A percentile compares a stretch with the other conserved stretches of the same genome.
Evolutionary conservation across 371 early-diverging fungal genomes (phyloP).

Genomic region (Apophysomyces elegans): DNA sequence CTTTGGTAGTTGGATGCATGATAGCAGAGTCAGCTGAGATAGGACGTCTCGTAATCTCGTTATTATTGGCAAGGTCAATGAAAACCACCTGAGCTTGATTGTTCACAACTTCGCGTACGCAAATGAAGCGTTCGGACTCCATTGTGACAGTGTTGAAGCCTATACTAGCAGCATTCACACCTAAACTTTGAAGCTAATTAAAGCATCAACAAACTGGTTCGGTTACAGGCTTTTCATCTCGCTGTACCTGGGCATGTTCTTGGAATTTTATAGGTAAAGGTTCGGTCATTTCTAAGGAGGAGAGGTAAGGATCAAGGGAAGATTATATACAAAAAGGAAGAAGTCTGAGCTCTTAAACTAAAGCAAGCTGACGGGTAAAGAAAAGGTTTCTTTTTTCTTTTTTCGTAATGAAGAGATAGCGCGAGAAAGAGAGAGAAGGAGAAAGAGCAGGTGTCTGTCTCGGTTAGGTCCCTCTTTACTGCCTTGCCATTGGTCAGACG

Average conservation of each 20-base stretch:
- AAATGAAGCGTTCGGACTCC: conserved; percentile 97
- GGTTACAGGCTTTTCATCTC: not conserved
- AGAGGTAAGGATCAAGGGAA: not conserved
- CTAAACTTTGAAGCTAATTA: conserved; percentile 85
- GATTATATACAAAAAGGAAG: not conserved
- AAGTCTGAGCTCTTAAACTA: not conserved
- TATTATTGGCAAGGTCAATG: conserved; percentile 87
- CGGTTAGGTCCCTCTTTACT: not conserved
- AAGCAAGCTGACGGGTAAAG: not conserved
- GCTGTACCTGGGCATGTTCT: conserved; percentile 91
- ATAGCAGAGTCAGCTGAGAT: conserved; percentile 98
- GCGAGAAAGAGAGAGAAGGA: too few relatives aligned
- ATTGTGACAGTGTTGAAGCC: conserved; percentile 97
- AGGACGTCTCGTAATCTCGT: conserved; percentile 85
- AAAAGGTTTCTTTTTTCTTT: not conserved
- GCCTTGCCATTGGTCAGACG: not conserved
- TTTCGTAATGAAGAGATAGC: not conserved
- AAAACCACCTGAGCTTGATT: conserved; percentile 91
- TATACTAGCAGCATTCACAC: conserved; percentile 91
- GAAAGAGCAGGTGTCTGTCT: not conserved
- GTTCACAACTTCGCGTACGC: conserved; percentile 92
- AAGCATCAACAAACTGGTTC: not conserved
- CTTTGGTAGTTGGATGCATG: conserved; percentile 92
- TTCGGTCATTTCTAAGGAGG: conserved; percentile 61
- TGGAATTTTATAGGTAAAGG: conserved; percentile 85